A percentile compares a stretch with the other conserved stretches of the same genome.
Conservation (phyloP, 345 rosid genomes). For the Gossypium longicalyx region DNA sequence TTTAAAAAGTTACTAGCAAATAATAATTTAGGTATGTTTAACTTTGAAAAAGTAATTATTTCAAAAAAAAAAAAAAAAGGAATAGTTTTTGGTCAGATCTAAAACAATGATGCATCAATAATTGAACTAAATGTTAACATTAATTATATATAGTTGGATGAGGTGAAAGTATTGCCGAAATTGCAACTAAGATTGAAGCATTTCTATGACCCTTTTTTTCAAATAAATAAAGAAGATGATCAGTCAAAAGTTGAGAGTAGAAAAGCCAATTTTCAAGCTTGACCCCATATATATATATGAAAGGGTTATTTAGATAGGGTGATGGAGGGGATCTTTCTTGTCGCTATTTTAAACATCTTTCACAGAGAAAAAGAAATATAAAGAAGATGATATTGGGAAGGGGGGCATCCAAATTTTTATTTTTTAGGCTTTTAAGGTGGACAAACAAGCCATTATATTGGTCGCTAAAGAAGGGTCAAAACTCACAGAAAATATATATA, state of each 20-base stretch:
- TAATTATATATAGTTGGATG: neutral
- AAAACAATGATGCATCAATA: neutral
- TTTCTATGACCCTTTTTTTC: neutral
- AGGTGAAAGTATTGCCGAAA: neutral
- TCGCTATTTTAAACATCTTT: conserved; percentile 25
- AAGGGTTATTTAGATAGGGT: conserved; percentile 8
- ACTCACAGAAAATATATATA: neutral
- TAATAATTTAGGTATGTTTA: neutral
- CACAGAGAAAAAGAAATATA: neutral
- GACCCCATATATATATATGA: neutral
- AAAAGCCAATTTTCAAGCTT: conserved; percentile 14
- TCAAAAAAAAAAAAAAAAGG: neutral
- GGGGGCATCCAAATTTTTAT: neutral
- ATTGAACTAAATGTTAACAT: neutral
- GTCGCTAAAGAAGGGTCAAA: conserved; percentile 23
- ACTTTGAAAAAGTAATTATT: neutral
- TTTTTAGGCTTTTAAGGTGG: conserved; percentile 28
- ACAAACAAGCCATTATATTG: conserved; percentile 15
- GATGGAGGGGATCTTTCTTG: conserved; percentile 20
- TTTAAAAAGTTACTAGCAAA: neutral
- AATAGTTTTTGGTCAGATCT: neutral
- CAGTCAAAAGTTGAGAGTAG: conserved; percentile 3
- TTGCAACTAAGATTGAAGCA: too few relatives aligned
- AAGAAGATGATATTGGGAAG: neutral
- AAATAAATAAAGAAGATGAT: neutral